Base-by-base conservation (phyloP, 768 basidiomycete genomes). In the Tricholomella constricta region DNA sequence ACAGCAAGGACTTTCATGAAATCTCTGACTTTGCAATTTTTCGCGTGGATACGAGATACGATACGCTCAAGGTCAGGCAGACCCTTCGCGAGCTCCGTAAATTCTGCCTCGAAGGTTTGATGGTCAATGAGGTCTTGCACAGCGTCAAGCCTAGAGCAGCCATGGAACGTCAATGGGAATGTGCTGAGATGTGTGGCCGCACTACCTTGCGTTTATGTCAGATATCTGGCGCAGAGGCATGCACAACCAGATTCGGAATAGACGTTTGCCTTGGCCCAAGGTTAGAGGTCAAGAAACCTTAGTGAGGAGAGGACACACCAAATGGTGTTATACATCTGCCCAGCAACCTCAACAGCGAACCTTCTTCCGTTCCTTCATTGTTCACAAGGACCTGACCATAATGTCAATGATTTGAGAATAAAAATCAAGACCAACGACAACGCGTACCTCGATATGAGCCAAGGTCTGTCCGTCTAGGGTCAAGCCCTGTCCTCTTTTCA, bases 191-290 rank as follows among this genome's bases (percentile, higher is more conserved):
- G n/a, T n/a, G n/a, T n/a, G n/a, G n/a, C n/a, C n/a, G n/a, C n/a
- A n/a, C n/a, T 62, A 91, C 94, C 94, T 80, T 35, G 90, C 86
- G 63, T 96, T 95, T 71, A 99, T 98, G 43, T 90, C 90, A 10
- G 79, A 66, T 31, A 86, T 84, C 34, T 90, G 84, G 26, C 88
- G 83, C 56, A 99, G 72, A 17, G 97, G 97, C 79, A 88, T 88
- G 57, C 93, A 97, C 7, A 99, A 76, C 97, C 97, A 99, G 48
- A 96, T 89, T 36, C 95, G 84, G 80, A 99, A 98, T 25, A 98
- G 78, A 22, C 97, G 84, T 68, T 98, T 98, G 35, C 94, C 92
- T 92, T 48, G 22, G 40, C 43, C 26, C n/a, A 58, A 58, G 17
- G 19, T 49, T 27, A 41, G 43, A 15, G 45, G 15, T n/a, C 34